Conservation (phyloP, 2,329 filamentous ascomycete species). For the Helminthosporium solani region DNA sequence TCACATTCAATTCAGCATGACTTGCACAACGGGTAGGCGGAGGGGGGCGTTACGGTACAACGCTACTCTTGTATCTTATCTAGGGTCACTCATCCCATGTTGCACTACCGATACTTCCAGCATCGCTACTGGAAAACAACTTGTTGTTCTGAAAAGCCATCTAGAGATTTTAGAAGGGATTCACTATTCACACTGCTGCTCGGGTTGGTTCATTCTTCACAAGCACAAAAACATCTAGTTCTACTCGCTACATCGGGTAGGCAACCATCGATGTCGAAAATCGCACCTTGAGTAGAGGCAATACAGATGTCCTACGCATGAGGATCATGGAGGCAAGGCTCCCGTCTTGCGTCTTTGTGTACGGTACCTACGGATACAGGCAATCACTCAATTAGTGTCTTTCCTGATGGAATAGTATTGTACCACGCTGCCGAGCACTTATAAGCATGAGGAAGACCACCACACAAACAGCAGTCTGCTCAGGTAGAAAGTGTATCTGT, state of each 20-base stretch:
- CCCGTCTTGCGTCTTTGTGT: slow-evolving; percentile 8
- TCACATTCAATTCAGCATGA: not conserved
- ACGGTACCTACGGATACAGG: slow-evolving; percentile 2
- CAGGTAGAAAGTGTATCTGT: slow-evolving; percentile 3
- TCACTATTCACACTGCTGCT: not conserved
- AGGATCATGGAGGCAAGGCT: slow-evolving; percentile 1
- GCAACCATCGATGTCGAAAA: too few species aligned
- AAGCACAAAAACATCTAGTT: not conserved
- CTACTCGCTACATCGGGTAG: not conserved
- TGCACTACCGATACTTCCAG: not conserved
- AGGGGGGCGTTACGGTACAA: not conserved
- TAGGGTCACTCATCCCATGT: not conserved
- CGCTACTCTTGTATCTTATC: not conserved
- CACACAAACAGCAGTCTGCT: slow-evolving; percentile 1
- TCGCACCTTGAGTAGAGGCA: not conserved
- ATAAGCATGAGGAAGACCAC: slow-evolving; percentile 7
- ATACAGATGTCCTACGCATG: not conserved
- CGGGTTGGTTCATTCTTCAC: not conserved
- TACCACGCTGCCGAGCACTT: slow-evolving; percentile 2
- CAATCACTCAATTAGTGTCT: not conserved
- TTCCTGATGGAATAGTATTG: not conserved
- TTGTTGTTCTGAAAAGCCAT: not conserved
- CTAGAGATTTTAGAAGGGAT: not conserved
- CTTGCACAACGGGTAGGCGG: slow-evolving; percentile 5
- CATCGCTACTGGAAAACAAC: not conserved